phyloP scores from a whole-genome alignment of 139 green algal species.

The Limnomonas spitsbergensis region DNA sequence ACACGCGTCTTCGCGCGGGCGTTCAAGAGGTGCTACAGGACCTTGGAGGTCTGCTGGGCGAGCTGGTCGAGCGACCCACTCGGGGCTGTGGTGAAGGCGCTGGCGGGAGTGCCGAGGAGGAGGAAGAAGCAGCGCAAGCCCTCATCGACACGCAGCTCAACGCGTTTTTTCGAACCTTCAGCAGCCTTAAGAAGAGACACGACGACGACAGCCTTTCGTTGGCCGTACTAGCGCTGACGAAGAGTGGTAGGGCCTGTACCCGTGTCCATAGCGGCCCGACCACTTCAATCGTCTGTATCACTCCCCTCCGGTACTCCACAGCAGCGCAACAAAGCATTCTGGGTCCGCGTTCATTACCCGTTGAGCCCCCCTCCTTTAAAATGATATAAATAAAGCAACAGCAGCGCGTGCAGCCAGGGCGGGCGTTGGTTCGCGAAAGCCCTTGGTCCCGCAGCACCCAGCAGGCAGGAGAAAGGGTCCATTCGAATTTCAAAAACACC shows the following conservation, averaged over 20 bases:
- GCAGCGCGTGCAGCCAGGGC: too few relatives aligned
- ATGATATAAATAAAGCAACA: too few relatives aligned
- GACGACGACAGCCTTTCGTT: constrained; percentile 6
- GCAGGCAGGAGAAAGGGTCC: too few relatives aligned
- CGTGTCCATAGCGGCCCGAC: neutral
- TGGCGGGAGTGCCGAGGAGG: neutral
- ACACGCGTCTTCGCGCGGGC: neutral
- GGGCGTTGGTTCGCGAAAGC: too few relatives aligned
- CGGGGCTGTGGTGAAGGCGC: neutral
- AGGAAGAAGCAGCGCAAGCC: neutral
- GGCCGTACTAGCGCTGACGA: constrained; percentile 1
- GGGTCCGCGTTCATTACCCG: too few relatives aligned
- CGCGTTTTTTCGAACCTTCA: neutral
- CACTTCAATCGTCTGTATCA: too few relatives aligned
- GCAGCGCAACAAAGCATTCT: too few relatives aligned
- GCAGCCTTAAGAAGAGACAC: neutral
- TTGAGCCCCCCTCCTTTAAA: too few relatives aligned
- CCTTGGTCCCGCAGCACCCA: too few relatives aligned
- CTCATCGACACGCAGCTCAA: constrained; percentile 1
- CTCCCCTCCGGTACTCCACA: too few relatives aligned
- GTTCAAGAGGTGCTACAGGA: neutral
- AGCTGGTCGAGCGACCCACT: constrained; percentile 1
- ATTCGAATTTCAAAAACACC: too few relatives aligned
- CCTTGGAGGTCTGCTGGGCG: neutral
- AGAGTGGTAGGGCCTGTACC: neutral